Base-by-base conservation (phyloP, 495 filamentous ascomycete species). In the Coniosporium apollinis region DNA sequence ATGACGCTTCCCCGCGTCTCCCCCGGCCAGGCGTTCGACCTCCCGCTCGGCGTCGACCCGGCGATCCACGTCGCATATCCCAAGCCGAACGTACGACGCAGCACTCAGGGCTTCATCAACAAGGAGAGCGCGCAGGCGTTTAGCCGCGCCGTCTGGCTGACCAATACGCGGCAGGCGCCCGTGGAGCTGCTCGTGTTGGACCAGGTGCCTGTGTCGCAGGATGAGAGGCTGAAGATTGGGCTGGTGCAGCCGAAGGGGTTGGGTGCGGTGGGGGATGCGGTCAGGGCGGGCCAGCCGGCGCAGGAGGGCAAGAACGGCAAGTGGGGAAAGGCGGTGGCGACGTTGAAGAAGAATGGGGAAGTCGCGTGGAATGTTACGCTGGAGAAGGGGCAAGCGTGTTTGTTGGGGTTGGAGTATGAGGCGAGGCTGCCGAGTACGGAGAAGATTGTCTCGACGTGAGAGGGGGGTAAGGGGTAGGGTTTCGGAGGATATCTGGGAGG, bases 41-140 rank as follows among this genome's bases (percentile, higher is more conserved):
- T 83, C 7, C 59, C 64, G 17, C 62, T 83, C 0, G 78, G 78
- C 14, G 64, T 81, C 11, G 77, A 82, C 45, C 74, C 73, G 3
- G 58, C 57, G 11, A 67, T 82, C 43, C 54, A 57, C 19, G 66
- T 83, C 29, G 52, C 49, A 14, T 82, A 82, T 42, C 53, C 65
- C 19, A 74, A 73, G 48, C 77, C 77, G 0, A 66, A 59, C 1
- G 67, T 76, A 22, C 60, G 62, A 19, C 59, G 67, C 18, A 57
- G 55, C 36, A 61, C 65, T 11, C 61, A 60, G 2, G 69, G 68
- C 7, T 50, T 67, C 26, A 62, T 65, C 40, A 59, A 48, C 35
- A 78, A 70, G 43, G 76, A 79, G 31, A 66, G 70, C 33, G 64
- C 61, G 22, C 57, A 62, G 4, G 49, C 67, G 11, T 81, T 74